phyloP scores from a whole-genome alignment of 805 yeast species.

The Candida sphagnicola region DNA sequence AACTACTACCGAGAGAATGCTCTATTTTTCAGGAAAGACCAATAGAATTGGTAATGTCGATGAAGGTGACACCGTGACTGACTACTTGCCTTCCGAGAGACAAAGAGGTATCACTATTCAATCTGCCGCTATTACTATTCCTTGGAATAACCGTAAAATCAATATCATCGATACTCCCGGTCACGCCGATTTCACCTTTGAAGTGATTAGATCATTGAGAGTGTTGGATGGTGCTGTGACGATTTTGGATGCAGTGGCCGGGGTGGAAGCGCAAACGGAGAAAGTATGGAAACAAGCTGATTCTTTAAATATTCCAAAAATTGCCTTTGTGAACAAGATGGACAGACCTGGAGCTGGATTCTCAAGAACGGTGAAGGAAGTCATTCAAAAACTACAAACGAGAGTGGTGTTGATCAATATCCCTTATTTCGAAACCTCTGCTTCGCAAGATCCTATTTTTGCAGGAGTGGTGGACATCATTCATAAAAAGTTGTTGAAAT shows the following conservation, averaged over 20 bases:
- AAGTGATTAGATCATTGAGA: conserved; percentile 82
- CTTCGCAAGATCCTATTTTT: conserved; percentile 41
- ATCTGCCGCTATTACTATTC: conserved; percentile 89
- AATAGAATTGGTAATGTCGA: conserved; percentile 87
- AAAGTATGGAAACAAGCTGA: conserved; percentile 92
- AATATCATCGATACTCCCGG: conserved; percentile 97
- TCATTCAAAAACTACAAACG: conserved; percentile 71
- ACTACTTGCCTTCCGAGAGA: conserved; percentile 84
- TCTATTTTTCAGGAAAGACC: conserved; percentile 83
- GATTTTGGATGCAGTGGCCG: conserved; percentile 92
- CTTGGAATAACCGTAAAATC: conserved; percentile 75
- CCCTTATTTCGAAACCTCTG: conserved; percentile 55
- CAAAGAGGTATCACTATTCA: conserved; percentile 94
- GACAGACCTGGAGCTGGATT: conserved; percentile 95
- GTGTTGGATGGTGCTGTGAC: conserved; percentile 95
- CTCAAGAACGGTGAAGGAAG: conserved; percentile 82
- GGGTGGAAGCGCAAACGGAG: conserved; percentile 97
- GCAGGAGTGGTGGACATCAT: conserved; percentile 75
- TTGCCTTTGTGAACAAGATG: conserved; percentile 90
- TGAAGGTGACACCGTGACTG: conserved; percentile 95
- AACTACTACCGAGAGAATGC: conserved; percentile 93
- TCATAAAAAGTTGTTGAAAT: conserved; percentile 53
- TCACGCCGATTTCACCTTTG: conserved; percentile 95
- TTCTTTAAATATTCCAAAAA: conserved; percentile 61
- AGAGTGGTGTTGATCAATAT: conserved; percentile 70